These are phyloP conservation scores for Morella rubra DNA, from an alignment of 306 rosid genomes.

Conservation along the genomic window DNA sequence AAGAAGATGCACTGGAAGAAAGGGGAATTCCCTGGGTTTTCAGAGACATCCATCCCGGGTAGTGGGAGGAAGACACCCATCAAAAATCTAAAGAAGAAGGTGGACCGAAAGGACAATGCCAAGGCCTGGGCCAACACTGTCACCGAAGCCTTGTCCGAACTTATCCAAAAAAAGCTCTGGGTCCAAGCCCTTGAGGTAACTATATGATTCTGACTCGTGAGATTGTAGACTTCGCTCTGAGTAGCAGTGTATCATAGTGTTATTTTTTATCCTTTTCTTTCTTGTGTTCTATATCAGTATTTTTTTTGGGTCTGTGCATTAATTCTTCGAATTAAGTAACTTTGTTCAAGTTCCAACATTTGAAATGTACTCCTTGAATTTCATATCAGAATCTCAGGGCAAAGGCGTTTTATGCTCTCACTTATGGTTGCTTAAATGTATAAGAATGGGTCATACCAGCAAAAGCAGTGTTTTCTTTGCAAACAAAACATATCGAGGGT, in stretches of 20 bases:
- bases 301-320: neutral
- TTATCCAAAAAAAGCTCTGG: conserved; percentile 82
- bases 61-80: conserved; percentile 50
- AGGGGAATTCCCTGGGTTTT: conserved; percentile 73
- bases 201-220: no score
- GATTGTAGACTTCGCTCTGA: neutral
- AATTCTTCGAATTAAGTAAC: neutral
- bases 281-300: no score
- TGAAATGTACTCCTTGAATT: neutral
- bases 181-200: conserved; percentile 86
- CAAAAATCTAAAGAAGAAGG: conserved; percentile 76
- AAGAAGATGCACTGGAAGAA: conserved; percentile 82
- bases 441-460: neutral
- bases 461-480: neutral
- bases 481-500: neutral
- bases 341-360: neutral
- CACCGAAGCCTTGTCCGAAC: conserved; percentile 72
- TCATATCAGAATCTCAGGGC: neutral
- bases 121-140: conserved; percentile 94
- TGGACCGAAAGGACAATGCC: conserved; percentile 65
- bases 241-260: neutral
- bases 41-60: conserved; percentile 39
- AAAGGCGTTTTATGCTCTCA: neutral
- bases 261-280: neutral
- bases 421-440: neutral